Percentiles rank a stretch among this genome's conserved stretches.
Evolutionary conservation across 2,329 filamentous ascomycete genomes (phyloP).

Genomic region (Plenodomus biglobosus): DNA sequence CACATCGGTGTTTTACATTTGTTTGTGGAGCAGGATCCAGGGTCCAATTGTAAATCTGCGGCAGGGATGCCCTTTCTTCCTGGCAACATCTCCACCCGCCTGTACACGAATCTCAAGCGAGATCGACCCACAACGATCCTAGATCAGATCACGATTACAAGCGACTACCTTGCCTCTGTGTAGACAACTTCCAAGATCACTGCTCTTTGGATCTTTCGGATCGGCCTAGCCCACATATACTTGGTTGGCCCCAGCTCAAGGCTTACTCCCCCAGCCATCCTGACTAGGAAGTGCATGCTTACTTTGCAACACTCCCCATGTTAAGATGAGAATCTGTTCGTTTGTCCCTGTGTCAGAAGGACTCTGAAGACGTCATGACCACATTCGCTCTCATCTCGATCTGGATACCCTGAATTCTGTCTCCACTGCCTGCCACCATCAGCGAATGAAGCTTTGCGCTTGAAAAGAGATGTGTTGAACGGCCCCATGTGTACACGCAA

Average conservation of each 20-base stretch:
- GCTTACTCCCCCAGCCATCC: constrained; percentile 1
- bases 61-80: constrained; percentile 30
- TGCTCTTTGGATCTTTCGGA: constrained; percentile 8
- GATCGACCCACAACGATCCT: constrained; percentile 19
- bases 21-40: constrained; percentile 20
- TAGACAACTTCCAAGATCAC: constrained; percentile 14
- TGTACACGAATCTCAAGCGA: constrained; percentile 14
- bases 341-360: constrained; percentile 6
- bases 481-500: constrained; percentile 4
- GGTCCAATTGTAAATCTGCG: constrained; percentile 7
- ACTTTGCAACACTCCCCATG: constrained; percentile 21
- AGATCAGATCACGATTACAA: constrained; percentile 12
- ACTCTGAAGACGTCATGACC: constrained; percentile 30
- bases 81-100: constrained; percentile 22
- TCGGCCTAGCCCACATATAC: constrained; percentile 9
- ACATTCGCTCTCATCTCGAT: constrained; percentile 23
- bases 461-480: constrained; percentile 7
- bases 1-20: constrained; percentile 20
- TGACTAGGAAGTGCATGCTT: constrained; percentile 23
- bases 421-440: constrained; percentile 28
- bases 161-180: constrained; percentile 16
- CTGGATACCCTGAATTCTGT: constrained; percentile 13
- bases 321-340: constrained; percentile 7
- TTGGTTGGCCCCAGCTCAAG: constrained; percentile 7
- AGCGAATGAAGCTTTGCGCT: constrained; percentile 22